Evolutionary conservation across 257 asterid species (phyloP).

Genomic region (Solanum verrucosum): DNA sequence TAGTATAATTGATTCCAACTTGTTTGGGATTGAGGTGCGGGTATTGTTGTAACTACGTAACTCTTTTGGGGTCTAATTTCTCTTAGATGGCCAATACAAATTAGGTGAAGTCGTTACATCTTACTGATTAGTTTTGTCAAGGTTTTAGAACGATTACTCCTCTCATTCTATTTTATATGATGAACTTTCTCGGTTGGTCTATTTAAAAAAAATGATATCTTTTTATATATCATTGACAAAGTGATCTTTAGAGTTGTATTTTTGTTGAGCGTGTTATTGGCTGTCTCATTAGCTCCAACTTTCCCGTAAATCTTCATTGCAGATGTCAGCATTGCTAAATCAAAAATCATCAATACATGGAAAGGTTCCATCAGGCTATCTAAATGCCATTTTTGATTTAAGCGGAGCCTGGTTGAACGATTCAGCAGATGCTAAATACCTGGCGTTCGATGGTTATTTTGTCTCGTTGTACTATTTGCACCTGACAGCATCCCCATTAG

Average conservation of each 20-base stretch:
- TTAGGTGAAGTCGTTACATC: background rate
- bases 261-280: background rate
- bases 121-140: background rate
- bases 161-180: background rate
- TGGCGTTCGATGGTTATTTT: constrained; percentile 91
- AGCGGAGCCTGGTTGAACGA: constrained; percentile 93
- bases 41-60: background rate
- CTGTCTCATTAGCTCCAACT: background rate
- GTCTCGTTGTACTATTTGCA: constrained; percentile 81
- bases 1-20: background rate
- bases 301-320: constrained; percentile 12
- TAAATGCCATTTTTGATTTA: constrained; percentile 78
- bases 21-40: background rate
- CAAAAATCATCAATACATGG: constrained; percentile 84
- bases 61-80: background rate
- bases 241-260: background rate
- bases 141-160: background rate
- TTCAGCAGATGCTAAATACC: constrained; percentile 73
- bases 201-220: background rate
- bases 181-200: background rate
- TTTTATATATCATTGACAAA: background rate
- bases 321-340: constrained; percentile 97
- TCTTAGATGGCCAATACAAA: background rate
- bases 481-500: constrained; percentile 73
- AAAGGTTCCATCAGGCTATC: constrained; percentile 91